phyloP scores from a whole-genome alignment of 2,329 filamentous ascomycete genomes.

The Diaporthe citrichinensis region DNA sequence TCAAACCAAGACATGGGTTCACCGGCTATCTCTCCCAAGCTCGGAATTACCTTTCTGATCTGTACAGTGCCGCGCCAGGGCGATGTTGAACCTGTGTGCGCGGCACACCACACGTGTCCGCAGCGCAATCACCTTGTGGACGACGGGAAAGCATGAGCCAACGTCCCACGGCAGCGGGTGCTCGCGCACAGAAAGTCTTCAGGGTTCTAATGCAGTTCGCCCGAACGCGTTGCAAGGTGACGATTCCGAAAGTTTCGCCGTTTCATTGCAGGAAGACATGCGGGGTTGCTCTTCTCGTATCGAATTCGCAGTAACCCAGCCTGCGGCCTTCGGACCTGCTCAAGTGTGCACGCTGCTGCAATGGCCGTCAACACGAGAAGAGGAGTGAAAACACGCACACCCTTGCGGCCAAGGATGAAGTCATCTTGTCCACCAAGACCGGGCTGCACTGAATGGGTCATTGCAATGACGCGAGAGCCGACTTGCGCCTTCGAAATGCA shows the following conservation, averaged over 20 bases:
- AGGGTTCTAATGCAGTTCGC: constrained; percentile 14
- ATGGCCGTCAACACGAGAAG: constrained; percentile 6
- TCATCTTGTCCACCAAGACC: neutral
- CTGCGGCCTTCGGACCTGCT: neutral
- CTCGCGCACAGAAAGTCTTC: neutral
- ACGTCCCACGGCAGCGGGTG: constrained; percentile 21
- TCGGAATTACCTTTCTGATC: neutral
- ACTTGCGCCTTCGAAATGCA: neutral
- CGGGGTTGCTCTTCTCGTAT: constrained; percentile 26
- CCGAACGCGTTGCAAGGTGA: constrained; percentile 28
- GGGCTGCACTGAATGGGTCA: too few relatives aligned
- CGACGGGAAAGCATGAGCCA: neutral
- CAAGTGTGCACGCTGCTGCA: neutral
- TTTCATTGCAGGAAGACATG: constrained; percentile 23
- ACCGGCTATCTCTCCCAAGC: neutral
- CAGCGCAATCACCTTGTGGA: constrained; percentile 10
- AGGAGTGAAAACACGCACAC: neutral
- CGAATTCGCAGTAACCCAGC: neutral
- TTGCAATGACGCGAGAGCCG: neutral
- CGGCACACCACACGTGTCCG: constrained; percentile 3
- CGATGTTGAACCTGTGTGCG: neutral
- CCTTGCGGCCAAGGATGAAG: constrained; percentile 21
- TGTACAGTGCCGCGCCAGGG: neutral
- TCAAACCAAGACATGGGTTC: constrained; percentile 29
- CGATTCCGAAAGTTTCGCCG: constrained; percentile 30